Evolutionary conservation across 208 protist species (phyloP), one percentile per base, ranked within the genome.

Genomic region (Leishmania amazonensis): DNA sequence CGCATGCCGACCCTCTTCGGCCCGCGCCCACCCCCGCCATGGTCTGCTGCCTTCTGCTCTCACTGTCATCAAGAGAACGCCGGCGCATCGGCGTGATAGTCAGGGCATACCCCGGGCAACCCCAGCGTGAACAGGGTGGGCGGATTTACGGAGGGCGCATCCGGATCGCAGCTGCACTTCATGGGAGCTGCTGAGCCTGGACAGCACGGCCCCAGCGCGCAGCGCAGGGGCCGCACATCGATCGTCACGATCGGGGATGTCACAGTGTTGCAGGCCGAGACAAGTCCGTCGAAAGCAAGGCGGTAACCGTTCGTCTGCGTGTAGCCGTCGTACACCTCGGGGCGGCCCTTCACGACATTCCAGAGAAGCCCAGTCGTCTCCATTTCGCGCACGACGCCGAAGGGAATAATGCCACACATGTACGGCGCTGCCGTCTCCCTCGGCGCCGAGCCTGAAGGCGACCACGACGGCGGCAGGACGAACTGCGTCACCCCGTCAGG

Each of bases 331-430:
- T 86, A 92, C 64, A 80, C 82, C 1, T 68, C 40, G 1, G 47
- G 47, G 0, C 91, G 80, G 1, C 91, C 91, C 35, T 89, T 85
- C 40, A 95, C 94, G 3, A 97, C 76, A 81, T 97, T 93, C 80
- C 88, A 97, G 45, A 87, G 75, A 54, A 93, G 83, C 21, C 94
- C 94, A 40, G 86, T 88, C 54, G 91, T 95, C 79, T 96, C 93
- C 83, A 91, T 89, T 74, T 96, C 88, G 17, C 64, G 73, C 67
- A 95, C 75, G 2, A 28, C 19, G n/a, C 94, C 94, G 21, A 93
- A 91, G 11, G 89, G 86, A 1, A 96, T 82, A 53, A 97, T 57
- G 74, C 94, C 94, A 75, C 89, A 94, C 75, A 87, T 84, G 47
- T 81, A 85, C 38, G 76, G 75, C 65, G 67, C 77, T 79, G 40